Conservation (phyloP, 1,139 yeast species). For the Geotrichum europaeum region DNA sequence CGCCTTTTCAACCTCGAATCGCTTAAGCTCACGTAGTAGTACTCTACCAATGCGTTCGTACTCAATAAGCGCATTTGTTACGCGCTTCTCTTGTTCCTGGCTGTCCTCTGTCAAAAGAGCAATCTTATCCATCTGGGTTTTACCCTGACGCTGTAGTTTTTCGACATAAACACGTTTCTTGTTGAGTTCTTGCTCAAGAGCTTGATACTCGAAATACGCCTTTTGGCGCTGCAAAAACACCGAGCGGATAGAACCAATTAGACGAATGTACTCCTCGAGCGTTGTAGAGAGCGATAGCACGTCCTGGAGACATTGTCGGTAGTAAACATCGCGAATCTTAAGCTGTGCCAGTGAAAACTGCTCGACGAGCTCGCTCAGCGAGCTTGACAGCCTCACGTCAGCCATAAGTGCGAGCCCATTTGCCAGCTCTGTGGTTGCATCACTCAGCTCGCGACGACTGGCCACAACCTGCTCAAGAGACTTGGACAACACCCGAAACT, state of each 20-base stretch:
- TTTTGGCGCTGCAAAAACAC: constrained; percentile 73
- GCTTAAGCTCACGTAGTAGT: constrained; percentile 61
- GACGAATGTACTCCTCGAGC: constrained; percentile 77
- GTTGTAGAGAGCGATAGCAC: constrained; percentile 81
- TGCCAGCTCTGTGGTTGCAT: constrained; percentile 60
- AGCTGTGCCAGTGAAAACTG: constrained; percentile 67
- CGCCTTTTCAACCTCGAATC: constrained; percentile 70
- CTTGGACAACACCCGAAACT: constrained; percentile 61
- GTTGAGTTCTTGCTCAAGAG: constrained; percentile 45
- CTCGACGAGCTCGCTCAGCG: constrained; percentile 54
- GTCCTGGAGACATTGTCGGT: constrained; percentile 79
- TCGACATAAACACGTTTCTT: constrained; percentile 48
- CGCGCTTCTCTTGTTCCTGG: constrained; percentile 52
- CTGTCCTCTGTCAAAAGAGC: constrained; percentile 54
- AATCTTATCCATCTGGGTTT: constrained; percentile 57
- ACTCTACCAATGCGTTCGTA: constrained; percentile 58
- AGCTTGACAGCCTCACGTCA: constrained; percentile 66
- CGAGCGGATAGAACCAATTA: constrained; percentile 68
- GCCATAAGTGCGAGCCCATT: constrained; percentile 52
- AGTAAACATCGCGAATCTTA: constrained; percentile 67
- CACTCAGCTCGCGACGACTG: constrained; percentile 70
- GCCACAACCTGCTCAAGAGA: constrained; percentile 69
- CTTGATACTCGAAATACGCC: constrained; percentile 55
- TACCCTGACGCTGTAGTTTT: constrained; percentile 50
- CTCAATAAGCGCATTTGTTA: constrained; percentile 48